phyloP scores from a whole-genome alignment of 495 filamentous ascomycete genomes.

The Astrothelium macrocarpum region DNA sequence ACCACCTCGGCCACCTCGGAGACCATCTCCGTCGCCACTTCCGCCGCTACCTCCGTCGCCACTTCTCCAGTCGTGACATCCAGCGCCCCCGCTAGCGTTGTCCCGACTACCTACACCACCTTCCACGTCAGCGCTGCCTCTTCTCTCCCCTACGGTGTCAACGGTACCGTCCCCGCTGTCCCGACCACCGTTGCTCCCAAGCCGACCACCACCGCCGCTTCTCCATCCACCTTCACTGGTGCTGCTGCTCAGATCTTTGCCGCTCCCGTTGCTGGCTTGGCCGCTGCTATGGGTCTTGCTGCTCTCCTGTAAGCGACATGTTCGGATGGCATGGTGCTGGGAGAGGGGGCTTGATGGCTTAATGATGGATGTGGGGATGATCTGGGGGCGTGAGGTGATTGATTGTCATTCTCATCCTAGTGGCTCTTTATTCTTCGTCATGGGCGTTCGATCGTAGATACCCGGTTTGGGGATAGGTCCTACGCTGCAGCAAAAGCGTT shows the following conservation, averaged over 20 bases:
- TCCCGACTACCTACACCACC: background rate
- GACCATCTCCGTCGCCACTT: conserved; percentile 24
- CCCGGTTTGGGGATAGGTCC: background rate
- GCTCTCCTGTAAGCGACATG: background rate
- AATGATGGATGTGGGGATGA: background rate
- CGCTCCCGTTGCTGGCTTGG: background rate
- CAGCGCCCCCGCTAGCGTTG: conserved; percentile 11
- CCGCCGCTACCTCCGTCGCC: conserved; percentile 26
- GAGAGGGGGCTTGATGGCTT: background rate
- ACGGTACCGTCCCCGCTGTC: background rate
- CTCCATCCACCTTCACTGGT: background rate
- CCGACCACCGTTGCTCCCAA: background rate
- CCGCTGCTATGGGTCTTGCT: background rate
- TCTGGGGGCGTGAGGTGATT: background rate
- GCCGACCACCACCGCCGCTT: background rate
- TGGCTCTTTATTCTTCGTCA: background rate
- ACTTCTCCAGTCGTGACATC: conserved; percentile 20
- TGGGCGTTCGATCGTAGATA: background rate
- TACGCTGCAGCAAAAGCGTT: background rate
- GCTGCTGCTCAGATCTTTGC: background rate
- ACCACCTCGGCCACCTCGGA: background rate
- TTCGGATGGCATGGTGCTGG: background rate
- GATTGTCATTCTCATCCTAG: background rate
- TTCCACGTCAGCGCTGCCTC: background rate
- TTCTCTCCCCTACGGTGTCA: conserved; percentile 20